Base-by-base conservation (phyloP, 169 alveolate species). In the Plasmodium vinckei region DNA sequence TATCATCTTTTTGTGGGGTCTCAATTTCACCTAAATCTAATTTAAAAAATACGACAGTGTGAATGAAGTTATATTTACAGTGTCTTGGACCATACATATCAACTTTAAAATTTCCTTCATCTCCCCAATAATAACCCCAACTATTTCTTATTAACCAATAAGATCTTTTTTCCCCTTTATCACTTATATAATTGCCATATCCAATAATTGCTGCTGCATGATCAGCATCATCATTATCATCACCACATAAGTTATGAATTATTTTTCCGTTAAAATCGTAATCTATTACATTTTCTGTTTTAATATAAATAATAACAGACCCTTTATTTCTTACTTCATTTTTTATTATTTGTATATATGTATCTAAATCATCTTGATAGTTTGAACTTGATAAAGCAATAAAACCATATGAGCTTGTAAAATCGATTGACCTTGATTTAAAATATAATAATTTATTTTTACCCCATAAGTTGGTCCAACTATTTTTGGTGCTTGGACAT, bases 151-250 rank as follows among this genome's bases (percentile, higher is more conserved):
- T 17, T 44, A 84, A 13, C 91, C 91, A 84, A 44, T 84, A 84
- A 46, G 90, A 59, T 44, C 84, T 73, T 51, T 71, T 82, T 21
- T 71, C 79, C 12, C 89, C 91, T 0, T 56, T 9, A 1, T 6
- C 17, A 67, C 86, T 56, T 21, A 86, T 63, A 54, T 90, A 90
- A 27, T 61, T 71, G 42, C 94, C 94, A 84, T 84, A 90, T 3
- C 94, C 94, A 15, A 90, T 75, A 42, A 84, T 68, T n/a, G 33
- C 72, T 17, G 87, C 88, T 39, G 92, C 91, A 72, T 84, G 94
- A 23, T 73, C 92, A 17, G 86, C 72, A 19, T 84, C 70, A 0
- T 72, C 27, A 53, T 79, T 25, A 0, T 72, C 27, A 42, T 79
- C 54, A 44, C 88, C 92, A 73, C 94, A 90, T 39, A 84, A 19